Base-by-base conservation (phyloP, 2,329 filamentous ascomycete species). In the Sclerotinia spermophila region DNA sequence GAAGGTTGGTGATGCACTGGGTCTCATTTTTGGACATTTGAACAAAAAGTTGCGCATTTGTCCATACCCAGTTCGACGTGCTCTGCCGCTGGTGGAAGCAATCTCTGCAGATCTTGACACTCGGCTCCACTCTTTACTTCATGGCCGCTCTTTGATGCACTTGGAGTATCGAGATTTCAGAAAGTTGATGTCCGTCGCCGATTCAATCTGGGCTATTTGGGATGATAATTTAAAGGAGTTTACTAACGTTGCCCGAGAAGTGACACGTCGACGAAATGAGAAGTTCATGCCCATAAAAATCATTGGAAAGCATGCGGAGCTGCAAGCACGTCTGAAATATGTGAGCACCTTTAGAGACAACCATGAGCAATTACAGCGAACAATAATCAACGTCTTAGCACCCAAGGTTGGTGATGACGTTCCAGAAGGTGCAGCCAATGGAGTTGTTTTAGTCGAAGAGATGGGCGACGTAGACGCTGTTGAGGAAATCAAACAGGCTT, bases 281-380 rank as follows among this genome's bases (percentile, higher is more conserved):
- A 97, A 97, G 80, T 99, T 99, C 80, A 97, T 99, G 74, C 94
- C 95, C 6, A 98, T 99, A 84, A 98, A 98, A 83, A 94, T 99
- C 80, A 88, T 86, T 74, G 92, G 94, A 72, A 91, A 92, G 76
- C 96, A 99, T 79, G 90, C 89, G 53, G 92, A 95, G 80, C 92
- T 96, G 38, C 94, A 98, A 81, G 91, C 96, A 73, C 90, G 96
- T 58, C 85, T 99, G 75, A 94, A 92, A 78, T 99, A 99, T 80
- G 94, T 99, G 74, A 89, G 90, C 77, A 97, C 92, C 30, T 99
- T 99, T 84, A 90, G 96, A 38, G 92, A 95, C 77, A 97, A 98
- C 78, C 96, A 99, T 80, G 96, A 99, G 82, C 96, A 99, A 82
- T 87, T 99, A 62, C 95, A 97, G 81, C 90, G 90, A 75, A 99